Evolutionary conservation across 306 rosid species (phyloP), one percentile per base, ranked within the genome.

Genomic region (Abrus pulchellus): DNA sequence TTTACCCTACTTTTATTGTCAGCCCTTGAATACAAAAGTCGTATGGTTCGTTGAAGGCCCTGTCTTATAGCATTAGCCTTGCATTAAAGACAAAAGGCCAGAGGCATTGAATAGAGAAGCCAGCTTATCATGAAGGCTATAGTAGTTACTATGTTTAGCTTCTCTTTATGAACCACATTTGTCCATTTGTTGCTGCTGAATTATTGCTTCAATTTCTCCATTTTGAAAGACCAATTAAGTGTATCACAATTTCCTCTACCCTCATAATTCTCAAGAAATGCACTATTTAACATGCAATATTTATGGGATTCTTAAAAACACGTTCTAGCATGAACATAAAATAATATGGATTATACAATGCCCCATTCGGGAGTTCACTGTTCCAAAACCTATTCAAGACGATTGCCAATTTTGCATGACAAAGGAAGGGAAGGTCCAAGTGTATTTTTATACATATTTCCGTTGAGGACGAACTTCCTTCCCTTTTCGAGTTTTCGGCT

Each of bases 71-170:
- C 75, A 27, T 49, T 52, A 78, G 28, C 62, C 63, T 67, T 4
- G 30, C 79, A 56, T 64, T 66, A 65, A 62, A 75, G 79, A 63
- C 76, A 62, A 29, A 52, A 71, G 41, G 14, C 55, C 2, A 61
- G 34, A 2, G 60, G 33, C 72, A 43, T 57, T 82, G 30, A 76
- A 43, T 34, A 5, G 55, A 36, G 55, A 67, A 84, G 57, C 20
- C 73, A 84, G 1, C 55, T 73, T 74, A 66, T 66, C 68, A 38
- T 56, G 49, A 79, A 79, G 77, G 62, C 62, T 84, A 73, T 55
- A 28, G 50, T 64, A 34, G 79, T 74, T 69, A 61, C 82, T 53
- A 32, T 9, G 52, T 76, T 68, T 60, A 70, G 77, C 68, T 70
- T 70, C 61, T 60, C 80, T 71, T 47, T 62, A 36, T 48, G 41